Base-by-base conservation (phyloP, 805 yeast species). In the Myxozyma kluyveri region DNA sequence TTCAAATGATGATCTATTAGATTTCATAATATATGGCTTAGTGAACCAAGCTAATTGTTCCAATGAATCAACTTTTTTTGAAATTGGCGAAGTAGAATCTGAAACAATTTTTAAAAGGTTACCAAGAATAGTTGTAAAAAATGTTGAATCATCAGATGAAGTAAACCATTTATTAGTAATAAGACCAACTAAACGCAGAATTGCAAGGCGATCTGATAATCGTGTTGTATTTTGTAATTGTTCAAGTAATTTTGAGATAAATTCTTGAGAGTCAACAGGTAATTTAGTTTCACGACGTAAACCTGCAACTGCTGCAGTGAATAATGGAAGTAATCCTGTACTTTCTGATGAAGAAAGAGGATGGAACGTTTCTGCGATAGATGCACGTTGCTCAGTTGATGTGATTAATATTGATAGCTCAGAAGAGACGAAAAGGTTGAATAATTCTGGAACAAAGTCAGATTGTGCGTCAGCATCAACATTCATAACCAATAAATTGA, bases 1-100 rank as follows among this genome's bases (percentile, higher is more conserved):
- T 31, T 59, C 61, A 21, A 59, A 65, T 2, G 76, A 73, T 0
- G 56, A 24, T 6, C 68, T 57, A 52, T 83, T 84, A 56, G 77
- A 77, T 60, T 77, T 80, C 65, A 87, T 64, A 0, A 86, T 63
- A 45, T 86, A 71, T 0, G 86, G 90, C 66, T 88, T 89, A 19
- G 82, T 70, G 4, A 83, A 67, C 60, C 60, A 56, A 17, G 60
- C 23, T n/a, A 56, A 18, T 6, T 41, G 24, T 42, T 56, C 60
- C 19, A 56, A 19, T 4, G 38, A 27, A 6, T 29, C 32, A 7
- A 40, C 27, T 9, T n/a, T 18, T 9, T 32, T 10, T 14, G 31
- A 26, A 35, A 50, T 10, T 2, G 10, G 43, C 17, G 40, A 23
- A 17, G 44, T 54, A 45, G n/a, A 35, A 29, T 14, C 54, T 33